phyloP scores from a whole-genome alignment of 768 basidiomycete genomes.

The Naganishia vishniacii region DNA sequence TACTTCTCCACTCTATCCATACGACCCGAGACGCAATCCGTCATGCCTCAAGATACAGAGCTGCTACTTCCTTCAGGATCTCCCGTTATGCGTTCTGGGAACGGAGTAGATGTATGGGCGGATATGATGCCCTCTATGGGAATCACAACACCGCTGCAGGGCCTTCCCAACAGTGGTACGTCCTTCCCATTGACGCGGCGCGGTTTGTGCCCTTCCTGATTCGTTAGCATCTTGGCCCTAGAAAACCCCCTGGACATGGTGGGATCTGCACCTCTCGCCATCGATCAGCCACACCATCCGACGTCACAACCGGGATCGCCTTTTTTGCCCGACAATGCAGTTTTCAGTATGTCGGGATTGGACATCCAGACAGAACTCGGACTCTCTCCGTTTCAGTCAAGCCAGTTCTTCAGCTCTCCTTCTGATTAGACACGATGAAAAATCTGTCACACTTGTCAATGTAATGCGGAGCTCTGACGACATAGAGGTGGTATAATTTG shows the following conservation, averaged over 20 bases:
- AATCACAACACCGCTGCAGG: neutral
- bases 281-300: neutral
- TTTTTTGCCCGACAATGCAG: neutral
- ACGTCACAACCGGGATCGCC: neutral
- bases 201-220: no score
- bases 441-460: neutral
- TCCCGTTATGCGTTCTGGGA: neutral
- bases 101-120: neutral
- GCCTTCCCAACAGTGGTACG: neutral
- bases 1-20: conserved; percentile 6
- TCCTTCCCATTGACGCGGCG: no score
- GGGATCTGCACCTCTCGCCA: neutral
- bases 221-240: no score
- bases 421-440: neutral
- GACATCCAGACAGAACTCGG: neutral
- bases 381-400: neutral
- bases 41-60: neutral
- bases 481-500: no score
- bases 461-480: no score
- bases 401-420: neutral
- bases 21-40: neutral
- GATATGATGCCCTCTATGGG: conserved; percentile 20
- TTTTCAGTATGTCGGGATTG: conserved; percentile 6
- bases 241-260: neutral
- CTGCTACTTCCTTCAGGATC: neutral